These are phyloP conservation scores for Nicotiana paniculata DNA, from an alignment of 257 asterid species.

Conservation along the genomic window DNA sequence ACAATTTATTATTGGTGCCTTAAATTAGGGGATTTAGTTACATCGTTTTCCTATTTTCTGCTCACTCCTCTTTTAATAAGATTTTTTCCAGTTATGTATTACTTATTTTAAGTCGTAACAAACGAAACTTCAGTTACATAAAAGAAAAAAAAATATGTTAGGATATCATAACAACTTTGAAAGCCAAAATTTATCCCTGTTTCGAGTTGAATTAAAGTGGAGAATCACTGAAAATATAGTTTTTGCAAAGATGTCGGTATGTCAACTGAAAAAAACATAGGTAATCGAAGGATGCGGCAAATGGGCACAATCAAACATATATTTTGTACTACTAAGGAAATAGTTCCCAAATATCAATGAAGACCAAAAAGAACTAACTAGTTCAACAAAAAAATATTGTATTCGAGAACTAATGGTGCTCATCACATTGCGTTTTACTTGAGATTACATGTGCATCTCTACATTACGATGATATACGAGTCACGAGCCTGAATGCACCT, in stretches of 20 bases:
- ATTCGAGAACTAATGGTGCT: neutral
- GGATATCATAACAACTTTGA: too few species aligned
- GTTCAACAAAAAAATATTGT: constrained; percentile 16
- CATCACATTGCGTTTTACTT: constrained; percentile 15
- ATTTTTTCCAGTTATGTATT: too few species aligned
- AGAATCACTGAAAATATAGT: neutral
- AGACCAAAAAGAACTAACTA: neutral
- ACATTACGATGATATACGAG: constrained; percentile 5
- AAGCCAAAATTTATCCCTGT: too few species aligned
- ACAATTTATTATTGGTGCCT: too few species aligned
- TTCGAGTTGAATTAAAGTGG: neutral
- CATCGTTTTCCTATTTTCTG: too few species aligned
- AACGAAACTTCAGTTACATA: too few species aligned
- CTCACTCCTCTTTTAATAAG: too few species aligned
- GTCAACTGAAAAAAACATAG: neutral
- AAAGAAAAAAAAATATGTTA: too few species aligned
- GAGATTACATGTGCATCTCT: neutral
- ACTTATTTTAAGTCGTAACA: too few species aligned
- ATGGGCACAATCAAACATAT: neutral
- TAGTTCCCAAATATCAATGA: neutral
- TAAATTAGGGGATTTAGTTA: too few species aligned
- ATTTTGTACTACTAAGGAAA: too few species aligned
- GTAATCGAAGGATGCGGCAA: neutral
- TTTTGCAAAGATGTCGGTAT: neutral
- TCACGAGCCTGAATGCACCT: constrained; percentile 4